phyloP scores from a whole-genome alignment of 2,329 filamentous ascomycete species.

The Pyrenophora teres region DNA sequence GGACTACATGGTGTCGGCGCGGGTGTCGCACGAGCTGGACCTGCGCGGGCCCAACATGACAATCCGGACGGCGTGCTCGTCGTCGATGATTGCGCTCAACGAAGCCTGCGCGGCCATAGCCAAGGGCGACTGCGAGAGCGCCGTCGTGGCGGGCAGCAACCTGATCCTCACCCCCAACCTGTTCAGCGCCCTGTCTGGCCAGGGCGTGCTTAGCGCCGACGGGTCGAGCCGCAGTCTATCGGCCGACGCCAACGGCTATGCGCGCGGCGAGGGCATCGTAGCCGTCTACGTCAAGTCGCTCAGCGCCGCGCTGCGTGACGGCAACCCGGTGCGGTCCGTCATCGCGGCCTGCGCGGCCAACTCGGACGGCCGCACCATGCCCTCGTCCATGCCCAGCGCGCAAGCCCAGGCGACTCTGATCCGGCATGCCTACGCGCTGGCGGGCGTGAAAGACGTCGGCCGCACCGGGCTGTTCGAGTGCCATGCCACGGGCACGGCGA shows the following conservation, averaged over 20 bases:
- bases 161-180: conserved; percentile 18
- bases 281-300: conserved; percentile 36
- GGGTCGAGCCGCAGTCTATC: conserved; percentile 20
- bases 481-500: conserved; percentile 56
- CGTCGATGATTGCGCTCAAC: background rate
- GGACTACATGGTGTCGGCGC: conserved; percentile 31
- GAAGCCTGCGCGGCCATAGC: conserved; percentile 1
- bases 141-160: conserved; percentile 24
- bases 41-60: conserved; percentile 10
- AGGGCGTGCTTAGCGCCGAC: conserved; percentile 10
- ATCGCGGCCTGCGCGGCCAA: conserved; percentile 31
- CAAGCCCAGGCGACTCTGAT: background rate
- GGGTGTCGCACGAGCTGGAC: conserved; percentile 30
- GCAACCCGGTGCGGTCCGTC: conserved; percentile 39
- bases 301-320: conserved; percentile 33
- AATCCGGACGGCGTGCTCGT: background rate
- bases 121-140: conserved; percentile 13
- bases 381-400: background rate
- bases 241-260: conserved; percentile 27
- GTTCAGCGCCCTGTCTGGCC: conserved; percentile 6
- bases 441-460: too few species aligned
- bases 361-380: conserved; percentile 22
- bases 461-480: conserved; percentile 37
- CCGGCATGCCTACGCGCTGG: background rate
- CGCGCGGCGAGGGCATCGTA: conserved; percentile 34